phyloP scores from a whole-genome alignment of 805 yeast genomes.

The Yarrowia bubula region DNA sequence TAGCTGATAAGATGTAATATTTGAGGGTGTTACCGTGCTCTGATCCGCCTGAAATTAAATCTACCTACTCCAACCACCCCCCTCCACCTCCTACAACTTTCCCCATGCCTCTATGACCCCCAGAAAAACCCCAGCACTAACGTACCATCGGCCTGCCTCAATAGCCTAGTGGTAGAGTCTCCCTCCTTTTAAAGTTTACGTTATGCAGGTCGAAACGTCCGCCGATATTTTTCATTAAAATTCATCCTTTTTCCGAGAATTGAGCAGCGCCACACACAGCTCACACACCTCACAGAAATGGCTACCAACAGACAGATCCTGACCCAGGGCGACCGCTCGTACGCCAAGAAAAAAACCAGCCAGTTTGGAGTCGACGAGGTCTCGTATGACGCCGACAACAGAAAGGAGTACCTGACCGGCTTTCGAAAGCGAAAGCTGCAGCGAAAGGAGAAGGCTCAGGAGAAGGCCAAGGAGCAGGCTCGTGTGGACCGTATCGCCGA shows the following conservation, averaged over 20 bases:
- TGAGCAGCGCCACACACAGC: background rate
- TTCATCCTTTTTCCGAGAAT: background rate
- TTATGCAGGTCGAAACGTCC: background rate
- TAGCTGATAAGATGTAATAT: too few species aligned
- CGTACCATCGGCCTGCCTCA: too few species aligned
- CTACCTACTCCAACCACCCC: background rate
- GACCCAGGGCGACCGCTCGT: conserved; percentile 76
- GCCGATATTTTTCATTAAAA: conserved; percentile 1
- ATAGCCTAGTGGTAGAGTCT: too few species aligned
- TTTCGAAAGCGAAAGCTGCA: conserved; percentile 91
- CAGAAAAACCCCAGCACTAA: too few species aligned
- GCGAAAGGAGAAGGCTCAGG: conserved; percentile 83
- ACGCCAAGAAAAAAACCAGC: conserved; percentile 64
- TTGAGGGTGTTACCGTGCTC: background rate
- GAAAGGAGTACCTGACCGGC: conserved; percentile 85
- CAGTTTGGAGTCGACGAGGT: conserved; percentile 73
- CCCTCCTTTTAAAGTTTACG: background rate
- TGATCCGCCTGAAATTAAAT: background rate
- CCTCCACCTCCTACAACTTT: background rate
- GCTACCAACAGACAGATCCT: conserved; percentile 71
- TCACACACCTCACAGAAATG: background rate
- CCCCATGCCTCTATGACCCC: background rate
- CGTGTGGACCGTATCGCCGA: conserved; percentile 71
- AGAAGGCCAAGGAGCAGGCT: conserved; percentile 71
- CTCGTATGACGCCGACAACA: conserved; percentile 72